Percentiles rank a stretch among this genome's conserved stretches.
phyloP scores from a whole-genome alignment of 164 flowering plant genomes.

The Aristolochia californica region DNA sequence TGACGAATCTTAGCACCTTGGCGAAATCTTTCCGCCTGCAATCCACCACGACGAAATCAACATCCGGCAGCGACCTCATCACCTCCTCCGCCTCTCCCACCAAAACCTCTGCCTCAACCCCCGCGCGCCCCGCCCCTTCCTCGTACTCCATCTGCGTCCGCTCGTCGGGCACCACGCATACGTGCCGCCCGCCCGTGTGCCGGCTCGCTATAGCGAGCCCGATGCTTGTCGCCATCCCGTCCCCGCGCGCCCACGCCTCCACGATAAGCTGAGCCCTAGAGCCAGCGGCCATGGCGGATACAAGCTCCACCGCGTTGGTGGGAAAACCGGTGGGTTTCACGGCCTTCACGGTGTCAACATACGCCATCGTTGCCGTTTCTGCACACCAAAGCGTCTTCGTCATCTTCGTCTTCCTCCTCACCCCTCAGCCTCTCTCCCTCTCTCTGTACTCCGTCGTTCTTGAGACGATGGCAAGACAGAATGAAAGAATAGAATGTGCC shows the following conservation, averaged over 20 bases:
- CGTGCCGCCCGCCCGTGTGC: slow-evolving; percentile 62
- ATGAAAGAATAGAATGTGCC: no score
- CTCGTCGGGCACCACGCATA: slow-evolving; percentile 67
- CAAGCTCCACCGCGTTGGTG: slow-evolving; percentile 34
- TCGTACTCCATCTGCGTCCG: slow-evolving; percentile 37
- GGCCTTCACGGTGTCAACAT: slow-evolving; percentile 65
- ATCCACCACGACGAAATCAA: slow-evolving; percentile 81
- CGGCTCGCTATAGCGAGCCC: slow-evolving; percentile 57
- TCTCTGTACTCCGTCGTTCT: no score
- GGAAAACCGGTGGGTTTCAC: slow-evolving; percentile 22
- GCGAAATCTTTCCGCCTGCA: slow-evolving; percentile 34
- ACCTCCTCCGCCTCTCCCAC: slow-evolving; percentile 58
- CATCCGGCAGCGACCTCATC: slow-evolving; percentile 33
- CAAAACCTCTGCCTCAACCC: slow-evolving; percentile 37
- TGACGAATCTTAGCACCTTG: slow-evolving; percentile 35
- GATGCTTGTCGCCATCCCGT: slow-evolving; percentile 38
- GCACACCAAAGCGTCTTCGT: slow-evolving; percentile 84
- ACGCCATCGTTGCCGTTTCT: slow-evolving; percentile 68
- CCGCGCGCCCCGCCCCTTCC: slow-evolving; percentile 22
- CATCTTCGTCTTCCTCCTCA: slow-evolving; percentile 30
- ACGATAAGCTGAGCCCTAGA: slow-evolving; percentile 38
- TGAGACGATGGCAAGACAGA: no score
- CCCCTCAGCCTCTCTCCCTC: no score
- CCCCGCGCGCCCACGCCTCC: slow-evolving; percentile 59
- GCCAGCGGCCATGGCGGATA: slow-evolving; percentile 57